phyloP scores from a whole-genome alignment of 2,329 filamentous ascomycete species.

The Aspergillus persii region DNA sequence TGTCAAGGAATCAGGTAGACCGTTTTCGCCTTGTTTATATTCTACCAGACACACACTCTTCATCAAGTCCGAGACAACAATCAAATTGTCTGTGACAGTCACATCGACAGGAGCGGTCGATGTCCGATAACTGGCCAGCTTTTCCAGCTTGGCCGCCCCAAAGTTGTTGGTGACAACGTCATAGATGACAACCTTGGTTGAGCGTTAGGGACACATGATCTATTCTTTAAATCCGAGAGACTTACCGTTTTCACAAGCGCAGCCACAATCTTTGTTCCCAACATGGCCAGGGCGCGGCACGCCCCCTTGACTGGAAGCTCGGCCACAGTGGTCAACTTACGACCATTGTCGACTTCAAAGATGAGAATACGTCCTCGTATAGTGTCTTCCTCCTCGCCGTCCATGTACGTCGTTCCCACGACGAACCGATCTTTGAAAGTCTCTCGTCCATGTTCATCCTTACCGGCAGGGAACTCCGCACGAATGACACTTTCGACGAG shows the following conservation, averaged over 20 bases:
- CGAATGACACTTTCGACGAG: slow-evolving; percentile 82
- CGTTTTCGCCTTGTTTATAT: slow-evolving; percentile 59
- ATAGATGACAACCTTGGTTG: slow-evolving; percentile 57
- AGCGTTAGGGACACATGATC: background rate
- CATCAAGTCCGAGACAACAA: slow-evolving; percentile 89
- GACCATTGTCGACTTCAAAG: slow-evolving; percentile 70
- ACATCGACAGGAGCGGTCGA: slow-evolving; percentile 82
- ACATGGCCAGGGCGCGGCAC: slow-evolving; percentile 73
- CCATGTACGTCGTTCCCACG: slow-evolving; percentile 80
- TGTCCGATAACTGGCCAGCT: slow-evolving; percentile 73
- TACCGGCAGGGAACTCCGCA: slow-evolving; percentile 64
- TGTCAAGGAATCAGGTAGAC: slow-evolving; percentile 60
- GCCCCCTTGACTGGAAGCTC: slow-evolving; percentile 72
- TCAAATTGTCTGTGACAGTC: slow-evolving; percentile 68
- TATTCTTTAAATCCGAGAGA: slow-evolving; percentile 1
- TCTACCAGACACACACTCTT: slow-evolving; percentile 82
- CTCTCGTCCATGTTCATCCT: slow-evolving; percentile 55
- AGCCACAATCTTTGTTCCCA: slow-evolving; percentile 76
- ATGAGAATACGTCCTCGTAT: slow-evolving; percentile 78
- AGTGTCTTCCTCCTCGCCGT: slow-evolving; percentile 56
- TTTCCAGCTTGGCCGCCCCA: slow-evolving; percentile 56
- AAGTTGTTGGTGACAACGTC: slow-evolving; percentile 42
- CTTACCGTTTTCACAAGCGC: slow-evolving; percentile 83
- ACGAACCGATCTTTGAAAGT: slow-evolving; percentile 69
- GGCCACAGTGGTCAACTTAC: slow-evolving; percentile 69